Evolutionary conservation across 2,329 filamentous ascomycete species (phyloP).

Genomic region (Beauveria australis): DNA sequence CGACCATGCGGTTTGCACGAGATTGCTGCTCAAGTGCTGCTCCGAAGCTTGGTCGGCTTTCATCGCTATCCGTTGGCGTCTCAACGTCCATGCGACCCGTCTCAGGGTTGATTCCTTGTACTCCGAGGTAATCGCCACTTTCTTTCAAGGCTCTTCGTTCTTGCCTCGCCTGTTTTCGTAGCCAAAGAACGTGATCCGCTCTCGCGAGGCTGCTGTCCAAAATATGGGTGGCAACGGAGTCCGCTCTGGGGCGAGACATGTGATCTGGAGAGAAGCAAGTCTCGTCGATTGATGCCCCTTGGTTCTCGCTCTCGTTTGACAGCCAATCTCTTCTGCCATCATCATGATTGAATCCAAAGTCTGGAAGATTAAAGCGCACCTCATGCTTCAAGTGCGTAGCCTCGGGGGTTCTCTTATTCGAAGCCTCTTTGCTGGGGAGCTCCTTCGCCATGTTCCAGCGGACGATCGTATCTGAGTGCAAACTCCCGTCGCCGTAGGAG

Average conservation of each 20-base stretch:
- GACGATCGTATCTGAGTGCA: constrained; percentile 23
- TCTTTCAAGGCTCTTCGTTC: constrained; percentile 40
- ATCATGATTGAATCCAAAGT: neutral
- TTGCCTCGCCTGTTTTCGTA: constrained; percentile 23
- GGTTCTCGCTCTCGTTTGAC: neutral
- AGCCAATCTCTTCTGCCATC: constrained; percentile 1
- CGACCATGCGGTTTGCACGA: constrained; percentile 25
- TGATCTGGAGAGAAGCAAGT: neutral
- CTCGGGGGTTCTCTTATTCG: neutral
- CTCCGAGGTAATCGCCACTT: constrained; percentile 50
- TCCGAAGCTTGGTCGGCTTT: constrained; percentile 20
- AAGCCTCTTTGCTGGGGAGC: constrained; percentile 12
- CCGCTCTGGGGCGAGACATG: neutral
- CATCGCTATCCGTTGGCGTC: constrained; percentile 40
- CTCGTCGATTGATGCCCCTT: neutral
- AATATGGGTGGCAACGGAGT: constrained; percentile 4
- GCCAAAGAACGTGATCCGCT: constrained; percentile 19
- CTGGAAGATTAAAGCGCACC: neutral
- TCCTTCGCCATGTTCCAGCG: constrained; percentile 29
- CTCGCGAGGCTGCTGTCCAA: constrained; percentile 12
- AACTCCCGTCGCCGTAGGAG: constrained; percentile 7
- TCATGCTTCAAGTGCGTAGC: neutral
- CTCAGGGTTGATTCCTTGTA: constrained; percentile 49
- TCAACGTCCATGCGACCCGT: constrained; percentile 46
- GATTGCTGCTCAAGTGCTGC: constrained; percentile 23